Evolutionary conservation across 2,329 filamentous ascomycete genomes (phyloP).

Genomic region (Ustulina deusta): DNA sequence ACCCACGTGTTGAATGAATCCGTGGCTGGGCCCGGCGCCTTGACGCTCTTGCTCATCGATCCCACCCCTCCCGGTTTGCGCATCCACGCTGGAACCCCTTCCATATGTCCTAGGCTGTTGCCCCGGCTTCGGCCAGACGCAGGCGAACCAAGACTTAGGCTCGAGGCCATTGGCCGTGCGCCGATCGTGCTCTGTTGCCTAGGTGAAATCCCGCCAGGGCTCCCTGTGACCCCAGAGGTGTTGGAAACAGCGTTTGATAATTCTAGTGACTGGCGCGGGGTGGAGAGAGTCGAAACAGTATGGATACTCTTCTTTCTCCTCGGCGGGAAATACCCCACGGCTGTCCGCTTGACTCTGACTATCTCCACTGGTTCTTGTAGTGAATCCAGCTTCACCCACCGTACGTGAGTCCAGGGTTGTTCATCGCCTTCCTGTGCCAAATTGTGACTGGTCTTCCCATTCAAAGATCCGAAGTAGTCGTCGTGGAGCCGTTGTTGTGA

Average conservation of each 20-base stretch:
- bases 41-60: conserved; percentile 77
- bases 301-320: conserved; percentile 84
- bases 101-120: conserved; percentile 48
- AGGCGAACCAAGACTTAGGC: conserved; percentile 47
- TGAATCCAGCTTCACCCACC: conserved; percentile 86
- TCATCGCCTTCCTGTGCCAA: conserved; percentile 64
- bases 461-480: conserved; percentile 58
- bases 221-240: conserved; percentile 48
- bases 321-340: conserved; percentile 91
- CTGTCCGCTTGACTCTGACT: conserved; percentile 81
- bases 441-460: conserved; percentile 50
- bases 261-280: conserved; percentile 75
- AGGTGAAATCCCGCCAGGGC: conserved; percentile 48
- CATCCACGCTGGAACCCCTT: conserved; percentile 69
- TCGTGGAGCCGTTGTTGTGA: conserved; percentile 51
- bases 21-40: conserved; percentile 82
- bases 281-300: conserved; percentile 74
- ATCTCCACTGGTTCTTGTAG: conserved; percentile 80
- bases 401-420: conserved; percentile 84
- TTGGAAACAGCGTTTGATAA: conserved; percentile 58
- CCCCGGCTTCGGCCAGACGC: conserved; percentile 49
- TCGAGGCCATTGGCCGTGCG: conserved; percentile 44
- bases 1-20: conserved; percentile 89
- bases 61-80: conserved; percentile 89
- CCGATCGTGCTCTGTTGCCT: conserved; percentile 49